Evolutionary conservation across 2,329 filamentous ascomycete genomes (phyloP), one percentile per base, ranked within the genome.

Genomic region (Pseudomassariella vexata): DNA sequence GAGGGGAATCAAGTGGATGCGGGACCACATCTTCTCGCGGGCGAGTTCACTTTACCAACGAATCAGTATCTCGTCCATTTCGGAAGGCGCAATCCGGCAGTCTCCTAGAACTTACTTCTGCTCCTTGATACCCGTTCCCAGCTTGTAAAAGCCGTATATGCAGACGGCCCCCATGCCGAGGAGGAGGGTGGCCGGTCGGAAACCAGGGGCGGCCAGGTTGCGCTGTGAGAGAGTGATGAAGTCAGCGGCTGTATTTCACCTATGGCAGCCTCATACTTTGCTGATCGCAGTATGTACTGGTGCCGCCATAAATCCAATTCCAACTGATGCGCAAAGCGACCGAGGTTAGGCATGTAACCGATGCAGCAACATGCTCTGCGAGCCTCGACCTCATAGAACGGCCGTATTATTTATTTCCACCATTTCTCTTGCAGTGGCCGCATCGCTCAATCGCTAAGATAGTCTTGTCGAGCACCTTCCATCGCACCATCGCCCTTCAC

Each of bases 1-100:
- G 42, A 95, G 68, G 37, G 92, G 92, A 53, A 90, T 92, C 44
- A 98, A 73, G 65, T 96, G 79, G 64, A 98, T 94, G 56, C 92
- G 83, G 40, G 86, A 79, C 92, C 92, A 98, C 78, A 95, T 92
- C 73, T 96, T 98, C 58, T 98, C 92, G 50, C 92, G 86, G 42
- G 81, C 85, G 47, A 95, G 81, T 65, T 98, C 92, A 56, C 89
- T 95, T 12, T 6, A 16, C 24, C 12, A 30, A 22, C 8, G n/a
- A n/a, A n/a, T n/a, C n/a, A n/a, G n/a, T n/a, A n/a, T n/a, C n/a
- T n/a, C n/a, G n/a, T n/a, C n/a, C n/a, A n/a, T n/a, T n/a, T n/a
- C n/a, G n/a, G n/a, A n/a, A n/a, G n/a, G n/a, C n/a, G n/a, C n/a
- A n/a, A n/a, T n/a, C n/a, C n/a, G n/a, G n/a, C n/a, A n/a, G n/a